Evolutionary conservation across 345 rosid genomes (phyloP).

Genomic region (Bretschneidera sinensis): DNA sequence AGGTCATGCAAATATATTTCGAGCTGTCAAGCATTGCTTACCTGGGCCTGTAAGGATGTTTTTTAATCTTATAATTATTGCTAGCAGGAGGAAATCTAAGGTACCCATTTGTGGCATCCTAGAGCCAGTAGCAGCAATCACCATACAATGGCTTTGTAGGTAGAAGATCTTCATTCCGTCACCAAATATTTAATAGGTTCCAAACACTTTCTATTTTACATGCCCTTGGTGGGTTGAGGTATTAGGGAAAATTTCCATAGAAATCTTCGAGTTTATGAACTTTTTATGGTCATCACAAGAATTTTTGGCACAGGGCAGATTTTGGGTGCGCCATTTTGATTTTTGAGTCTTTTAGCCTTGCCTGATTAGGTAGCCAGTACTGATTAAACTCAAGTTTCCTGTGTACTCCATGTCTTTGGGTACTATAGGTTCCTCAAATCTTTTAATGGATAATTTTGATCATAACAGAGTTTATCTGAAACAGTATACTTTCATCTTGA

Average conservation of each 20-base stretch:
- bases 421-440: slow-evolving; percentile 3
- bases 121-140: slow-evolving; percentile 4
- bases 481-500: slow-evolving; percentile 94
- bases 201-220: background rate
- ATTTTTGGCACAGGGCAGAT: background rate
- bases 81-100: slow-evolving; percentile 7
- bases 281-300: slow-evolving; percentile 5
- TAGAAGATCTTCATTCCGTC: background rate
- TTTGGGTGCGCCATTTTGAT: background rate
- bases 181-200: background rate
- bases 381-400: background rate
- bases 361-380: background rate
- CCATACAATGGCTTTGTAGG: slow-evolving; percentile 9
- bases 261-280: slow-evolving; percentile 7
- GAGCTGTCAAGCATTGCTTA: slow-evolving; percentile 85
- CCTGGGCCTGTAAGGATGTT: slow-evolving; percentile 87
- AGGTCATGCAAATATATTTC: slow-evolving; percentile 84
- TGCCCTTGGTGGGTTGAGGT: slow-evolving; percentile 3
- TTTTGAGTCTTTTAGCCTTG: slow-evolving; percentile 3
- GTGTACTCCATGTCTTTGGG: background rate
- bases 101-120: slow-evolving; percentile 4
- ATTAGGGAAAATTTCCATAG: background rate
- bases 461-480: slow-evolving; percentile 14
- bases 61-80: slow-evolving; percentile 12
- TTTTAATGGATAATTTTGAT: background rate